Evolutionary conservation across 352 stramenopile genomes (phyloP).

Genomic region (Pythium dissotocum): DNA sequence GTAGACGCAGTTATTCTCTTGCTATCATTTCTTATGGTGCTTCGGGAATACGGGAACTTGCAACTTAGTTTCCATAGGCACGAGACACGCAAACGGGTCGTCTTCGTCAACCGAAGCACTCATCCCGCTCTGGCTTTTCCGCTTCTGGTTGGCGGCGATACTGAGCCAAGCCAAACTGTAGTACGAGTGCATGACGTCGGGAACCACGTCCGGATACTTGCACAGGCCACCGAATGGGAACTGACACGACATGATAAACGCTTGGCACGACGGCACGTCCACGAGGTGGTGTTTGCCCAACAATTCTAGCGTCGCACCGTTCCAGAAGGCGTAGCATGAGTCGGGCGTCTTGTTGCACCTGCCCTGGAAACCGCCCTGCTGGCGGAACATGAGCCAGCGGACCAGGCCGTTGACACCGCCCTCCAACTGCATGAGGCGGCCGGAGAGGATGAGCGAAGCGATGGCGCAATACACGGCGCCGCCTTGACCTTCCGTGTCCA

Average conservation of each 20-base stretch:
- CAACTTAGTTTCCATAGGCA: conserved; percentile 69
- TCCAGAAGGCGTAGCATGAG: conserved; percentile 93
- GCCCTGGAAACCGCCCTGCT: conserved; percentile 87
- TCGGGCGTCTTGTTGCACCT: conserved; percentile 90
- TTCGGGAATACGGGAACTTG: conserved; percentile 74
- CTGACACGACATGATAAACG: conserved; percentile 87
- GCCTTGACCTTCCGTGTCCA: conserved; percentile 69
- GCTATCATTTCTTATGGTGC: conserved; percentile 13
- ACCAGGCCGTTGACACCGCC: conserved; percentile 65
- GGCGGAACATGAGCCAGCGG: conserved; percentile 84
- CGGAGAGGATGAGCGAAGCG: conserved; percentile 67
- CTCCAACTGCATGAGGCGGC: conserved; percentile 67
- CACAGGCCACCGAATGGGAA: conserved; percentile 82
- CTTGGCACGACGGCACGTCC: conserved; percentile 59
- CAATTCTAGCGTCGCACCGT: conserved; percentile 85
- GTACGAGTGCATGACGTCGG: conserved; percentile 92
- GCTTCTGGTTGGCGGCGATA: conserved; percentile 50
- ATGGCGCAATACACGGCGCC: conserved; percentile 76
- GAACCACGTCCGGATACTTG: conserved; percentile 74
- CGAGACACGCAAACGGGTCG: conserved; percentile 36
- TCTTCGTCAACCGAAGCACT: conserved; percentile 5
- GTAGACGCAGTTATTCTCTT: conserved; percentile 7
- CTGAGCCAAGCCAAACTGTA: conserved; percentile 90
- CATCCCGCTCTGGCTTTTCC: conserved; percentile 15
- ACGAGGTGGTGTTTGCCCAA: conserved; percentile 80